A percentile compares a stretch with the other conserved stretches of the same genome.
These are phyloP conservation scores for Gleditsia sinensis DNA, from an alignment of 306 rosid species.

Conservation along the genomic window DNA sequence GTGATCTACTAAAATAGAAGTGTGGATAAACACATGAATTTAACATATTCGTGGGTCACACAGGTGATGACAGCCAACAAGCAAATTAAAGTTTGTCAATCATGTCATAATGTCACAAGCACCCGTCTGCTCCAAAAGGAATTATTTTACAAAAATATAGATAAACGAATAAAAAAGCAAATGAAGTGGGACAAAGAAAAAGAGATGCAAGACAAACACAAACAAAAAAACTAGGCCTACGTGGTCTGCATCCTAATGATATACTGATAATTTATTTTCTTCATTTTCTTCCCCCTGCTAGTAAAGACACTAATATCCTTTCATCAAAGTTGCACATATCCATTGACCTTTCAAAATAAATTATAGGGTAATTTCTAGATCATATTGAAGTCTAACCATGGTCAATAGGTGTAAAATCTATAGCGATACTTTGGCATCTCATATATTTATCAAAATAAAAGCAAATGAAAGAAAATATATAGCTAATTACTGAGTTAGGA, in stretches of 20 bases:
- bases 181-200: no score
- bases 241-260: neutral
- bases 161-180: no score
- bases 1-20: no score
- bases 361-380: neutral
- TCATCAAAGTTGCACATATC: neutral
- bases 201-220: no score
- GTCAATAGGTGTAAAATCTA: neutral
- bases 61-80: no score
- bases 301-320: neutral
- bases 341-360: no score
- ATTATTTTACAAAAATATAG: no score
- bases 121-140: no score
- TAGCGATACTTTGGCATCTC: neutral
- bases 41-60: no score
- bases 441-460: constrained; percentile 2
- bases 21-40: no score
- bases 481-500: neutral
- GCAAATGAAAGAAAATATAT: neutral
- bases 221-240: neutral
- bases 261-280: neutral
- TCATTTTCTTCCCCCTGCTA: neutral
- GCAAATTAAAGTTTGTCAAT: no score
- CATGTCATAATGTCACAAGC: no score
- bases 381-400: neutral